Percentiles rank a stretch among this genome's conserved stretches.
phyloP scores from a whole-genome alignment of 169 alveolate species.

The Perkinsus chesapeaki region DNA sequence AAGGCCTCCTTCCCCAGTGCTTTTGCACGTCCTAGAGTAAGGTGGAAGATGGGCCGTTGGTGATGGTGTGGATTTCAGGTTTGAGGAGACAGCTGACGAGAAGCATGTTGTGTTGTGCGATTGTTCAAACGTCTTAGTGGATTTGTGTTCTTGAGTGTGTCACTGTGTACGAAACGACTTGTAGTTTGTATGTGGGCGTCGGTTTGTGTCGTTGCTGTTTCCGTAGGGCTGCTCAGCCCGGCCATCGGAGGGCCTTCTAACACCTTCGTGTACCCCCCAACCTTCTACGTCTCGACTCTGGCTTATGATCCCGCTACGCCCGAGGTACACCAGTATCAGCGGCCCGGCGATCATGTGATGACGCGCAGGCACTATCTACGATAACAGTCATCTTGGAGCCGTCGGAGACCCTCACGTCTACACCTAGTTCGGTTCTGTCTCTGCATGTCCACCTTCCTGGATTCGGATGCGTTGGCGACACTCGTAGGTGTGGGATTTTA shows the following conservation, averaged over 20 bases:
- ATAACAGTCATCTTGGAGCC: neutral
- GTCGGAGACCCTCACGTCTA: neutral
- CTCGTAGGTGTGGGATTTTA: neutral
- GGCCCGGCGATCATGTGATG: neutral
- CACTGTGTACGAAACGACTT: too few species aligned
- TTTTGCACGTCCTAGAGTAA: neutral
- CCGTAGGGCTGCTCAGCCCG: neutral
- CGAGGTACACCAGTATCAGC: neutral
- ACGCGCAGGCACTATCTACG: neutral
- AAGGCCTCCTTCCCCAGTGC: neutral
- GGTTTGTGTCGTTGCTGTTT: neutral
- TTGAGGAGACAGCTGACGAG: neutral
- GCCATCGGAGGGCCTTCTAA: neutral
- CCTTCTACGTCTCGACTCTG: conserved; percentile 5
- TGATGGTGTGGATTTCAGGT: neutral
- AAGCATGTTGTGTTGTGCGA: neutral
- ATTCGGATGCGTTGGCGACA: neutral
- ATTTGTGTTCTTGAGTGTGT: too few species aligned
- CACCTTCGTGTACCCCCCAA: neutral
- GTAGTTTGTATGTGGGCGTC: neutral
- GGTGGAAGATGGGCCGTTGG: neutral
- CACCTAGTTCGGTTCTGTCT: neutral
- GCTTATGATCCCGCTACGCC: conserved; percentile 3
- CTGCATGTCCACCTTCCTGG: neutral
- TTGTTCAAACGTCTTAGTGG: too few species aligned